Evolutionary conservation across 371 early-diverging fungal genomes (phyloP).

Genomic region (Mortierella sp.): DNA sequence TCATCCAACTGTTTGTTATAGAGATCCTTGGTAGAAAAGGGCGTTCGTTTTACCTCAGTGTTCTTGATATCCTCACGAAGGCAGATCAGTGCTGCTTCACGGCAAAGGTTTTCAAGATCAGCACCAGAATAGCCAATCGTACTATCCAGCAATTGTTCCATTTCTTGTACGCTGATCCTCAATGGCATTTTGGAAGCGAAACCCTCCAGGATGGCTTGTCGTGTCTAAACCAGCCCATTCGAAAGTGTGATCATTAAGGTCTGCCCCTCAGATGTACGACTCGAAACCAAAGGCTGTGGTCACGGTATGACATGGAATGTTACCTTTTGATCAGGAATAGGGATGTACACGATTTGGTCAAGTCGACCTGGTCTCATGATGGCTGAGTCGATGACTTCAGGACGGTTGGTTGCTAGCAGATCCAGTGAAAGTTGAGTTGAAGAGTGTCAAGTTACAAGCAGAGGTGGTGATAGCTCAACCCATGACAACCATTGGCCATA

Average conservation of each 20-base stretch:
- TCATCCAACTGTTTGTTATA: neutral
- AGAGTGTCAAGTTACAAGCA: too few relatives aligned
- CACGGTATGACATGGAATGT: neutral
- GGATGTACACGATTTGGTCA: constrained; percentile 97
- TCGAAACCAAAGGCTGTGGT: too few relatives aligned
- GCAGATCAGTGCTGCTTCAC: constrained; percentile 70
- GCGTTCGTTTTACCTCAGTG: constrained; percentile 49
- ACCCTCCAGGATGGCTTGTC: constrained; percentile 58
- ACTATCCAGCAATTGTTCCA: constrained; percentile 38
- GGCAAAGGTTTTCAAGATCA: constrained; percentile 69
- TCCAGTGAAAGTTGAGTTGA: neutral
- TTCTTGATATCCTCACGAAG: constrained; percentile 65
- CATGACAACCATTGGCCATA: constrained; percentile 42
- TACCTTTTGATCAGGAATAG: constrained; percentile 85
- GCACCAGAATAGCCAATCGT: constrained; percentile 69
- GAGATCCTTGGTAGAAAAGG: neutral
- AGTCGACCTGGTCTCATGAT: constrained; percentile 98
- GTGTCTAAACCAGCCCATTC: constrained; percentile 27
- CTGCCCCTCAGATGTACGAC: too few relatives aligned
- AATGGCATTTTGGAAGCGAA: constrained; percentile 69
- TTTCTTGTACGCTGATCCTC: constrained; percentile 47
- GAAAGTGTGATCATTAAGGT: too few relatives aligned
- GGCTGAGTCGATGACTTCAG: constrained; percentile 91
- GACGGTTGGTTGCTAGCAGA: constrained; percentile 67
- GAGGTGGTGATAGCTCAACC: neutral